phyloP scores from a whole-genome alignment of 768 basidiomycete genomes.

The Fomitopsis pulvina region DNA sequence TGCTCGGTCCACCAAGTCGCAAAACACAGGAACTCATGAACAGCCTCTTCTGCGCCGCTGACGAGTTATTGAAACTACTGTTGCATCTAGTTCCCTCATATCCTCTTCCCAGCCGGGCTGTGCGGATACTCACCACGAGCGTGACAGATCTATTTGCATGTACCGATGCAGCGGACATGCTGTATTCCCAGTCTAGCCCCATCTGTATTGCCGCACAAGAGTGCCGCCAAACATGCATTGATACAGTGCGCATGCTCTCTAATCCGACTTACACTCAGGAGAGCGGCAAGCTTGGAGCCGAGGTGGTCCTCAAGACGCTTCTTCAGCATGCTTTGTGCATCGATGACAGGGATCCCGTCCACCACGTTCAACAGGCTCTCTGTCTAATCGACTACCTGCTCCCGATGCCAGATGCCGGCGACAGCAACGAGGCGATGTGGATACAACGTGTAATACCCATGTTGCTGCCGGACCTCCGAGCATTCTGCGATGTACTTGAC shows the following conservation, averaged over 20 bases:
- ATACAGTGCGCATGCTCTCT: conserved; percentile 38
- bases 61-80: conserved; percentile 50
- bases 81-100: conserved; percentile 38
- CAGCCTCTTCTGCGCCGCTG: conserved; percentile 47
- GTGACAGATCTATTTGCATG: conserved; percentile 52
- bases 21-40: conserved; percentile 37
- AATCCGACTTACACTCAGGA: conserved; percentile 26
- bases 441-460: conserved; percentile 48
- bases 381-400: conserved; percentile 52
- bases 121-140: conserved; percentile 37
- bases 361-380: conserved; percentile 49
- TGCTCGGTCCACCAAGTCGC: conserved; percentile 29
- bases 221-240: conserved; percentile 45
- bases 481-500: conserved; percentile 53
- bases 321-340: conserved; percentile 40
- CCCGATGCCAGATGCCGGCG: conserved; percentile 27
- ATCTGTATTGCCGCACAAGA: conserved; percentile 36
- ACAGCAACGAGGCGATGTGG: conserved; percentile 40
- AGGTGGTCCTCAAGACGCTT: conserved; percentile 49
- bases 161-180: conserved; percentile 37
- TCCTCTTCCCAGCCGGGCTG: conserved; percentile 43
- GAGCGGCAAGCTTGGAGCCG: conserved; percentile 34
- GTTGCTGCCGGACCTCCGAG: conserved; percentile 44
- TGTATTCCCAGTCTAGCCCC: conserved; percentile 33
- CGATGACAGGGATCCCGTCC: conserved; percentile 46